Evolutionary conservation across 129 eudicot genomes (phyloP).

Genomic region (Tagetes erecta): DNA sequence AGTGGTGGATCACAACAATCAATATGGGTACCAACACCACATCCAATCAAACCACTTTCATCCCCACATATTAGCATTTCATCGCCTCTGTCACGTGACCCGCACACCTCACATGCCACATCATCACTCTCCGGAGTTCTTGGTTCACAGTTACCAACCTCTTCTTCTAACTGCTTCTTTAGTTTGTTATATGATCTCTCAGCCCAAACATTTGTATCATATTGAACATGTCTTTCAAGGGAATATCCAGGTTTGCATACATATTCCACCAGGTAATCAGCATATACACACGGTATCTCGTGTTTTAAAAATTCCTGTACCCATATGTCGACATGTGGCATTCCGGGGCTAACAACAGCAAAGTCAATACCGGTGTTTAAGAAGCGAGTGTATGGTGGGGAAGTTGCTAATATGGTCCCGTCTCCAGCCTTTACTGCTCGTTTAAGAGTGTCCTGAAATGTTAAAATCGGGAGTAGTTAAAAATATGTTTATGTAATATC

Average conservation of each 20-base stretch:
- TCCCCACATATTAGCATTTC: slow-evolving; percentile 86
- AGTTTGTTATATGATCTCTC: slow-evolving; percentile 60
- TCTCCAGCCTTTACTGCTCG: slow-evolving; percentile 96
- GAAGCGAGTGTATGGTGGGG: slow-evolving; percentile 90
- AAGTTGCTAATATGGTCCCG: slow-evolving; percentile 90
- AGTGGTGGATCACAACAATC: slow-evolving; percentile 92
- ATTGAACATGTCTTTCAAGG: slow-evolving; percentile 74
- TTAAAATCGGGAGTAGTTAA: neutral
- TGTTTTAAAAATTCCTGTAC: slow-evolving; percentile 80
- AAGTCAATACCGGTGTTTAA: slow-evolving; percentile 61
- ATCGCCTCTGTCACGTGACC: slow-evolving; percentile 68
- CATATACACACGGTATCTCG: slow-evolving; percentile 78
- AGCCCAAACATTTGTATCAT: slow-evolving; percentile 80
- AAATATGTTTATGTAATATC: neutral
- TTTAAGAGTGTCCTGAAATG: slow-evolving; percentile 80
- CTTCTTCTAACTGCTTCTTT: slow-evolving; percentile 42
- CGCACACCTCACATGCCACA: slow-evolving; percentile 67
- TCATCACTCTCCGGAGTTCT: slow-evolving; percentile 39
- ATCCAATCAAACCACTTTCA: slow-evolving; percentile 64
- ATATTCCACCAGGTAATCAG: slow-evolving; percentile 90
- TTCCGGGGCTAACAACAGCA: slow-evolving; percentile 88
- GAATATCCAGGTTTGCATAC: slow-evolving; percentile 92
- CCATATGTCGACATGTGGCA: slow-evolving; percentile 87
- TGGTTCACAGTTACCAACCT: neutral
- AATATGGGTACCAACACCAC: slow-evolving; percentile 72